Evolutionary conservation across 352 stramenopile species (phyloP), one percentile per base, ranked within the genome.

Genomic region (Phytophthora kernoviae): DNA sequence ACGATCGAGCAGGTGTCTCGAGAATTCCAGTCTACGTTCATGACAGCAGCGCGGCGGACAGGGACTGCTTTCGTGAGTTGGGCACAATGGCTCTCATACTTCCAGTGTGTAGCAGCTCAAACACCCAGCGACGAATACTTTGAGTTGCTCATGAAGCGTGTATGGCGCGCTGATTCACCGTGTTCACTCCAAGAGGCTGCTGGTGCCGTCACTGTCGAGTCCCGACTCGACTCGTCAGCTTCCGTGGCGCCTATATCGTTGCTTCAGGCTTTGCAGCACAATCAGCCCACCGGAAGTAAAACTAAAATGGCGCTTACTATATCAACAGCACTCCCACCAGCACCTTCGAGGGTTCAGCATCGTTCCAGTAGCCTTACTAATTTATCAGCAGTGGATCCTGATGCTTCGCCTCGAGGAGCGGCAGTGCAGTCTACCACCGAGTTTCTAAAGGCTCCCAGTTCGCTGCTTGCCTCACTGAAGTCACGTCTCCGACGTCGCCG

Each of bases 61-160:
- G 53, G 46, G 8, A 54, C 75, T 15, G 55, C 73, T 5, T 88
- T 90, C 11, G 77, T 92, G 39, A 92, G 87, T 49, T 70, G 84
- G 43, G 73, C 73, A 37, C 83, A 92, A 50, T 92, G 83, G 83
- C 73, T 89, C 54, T 80, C 66, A 24, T 92, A 85, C 55, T 91
- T 90, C 55, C 83, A 91, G 62, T 92, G 79, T 60, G 62, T 88
- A 14, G 80, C 77, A 26, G 81, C 73, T n/a, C 69, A 88, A 57
- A 68, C 79, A 12, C 81, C 79, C 6, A 92, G 77, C 34, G 77
- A 91, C 20, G 83, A 92, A 54, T 90, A 86, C 70, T 92, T 90
- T 58, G 83, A 92, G 32, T 47, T 92, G 10, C 52, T 92, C 21
- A 69, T 92, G 52, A 87, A 82, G 41, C 80, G 83, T 26, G 83